Base-by-base conservation (phyloP, 257 asterid species). In the Primulina huaijiensis region DNA sequence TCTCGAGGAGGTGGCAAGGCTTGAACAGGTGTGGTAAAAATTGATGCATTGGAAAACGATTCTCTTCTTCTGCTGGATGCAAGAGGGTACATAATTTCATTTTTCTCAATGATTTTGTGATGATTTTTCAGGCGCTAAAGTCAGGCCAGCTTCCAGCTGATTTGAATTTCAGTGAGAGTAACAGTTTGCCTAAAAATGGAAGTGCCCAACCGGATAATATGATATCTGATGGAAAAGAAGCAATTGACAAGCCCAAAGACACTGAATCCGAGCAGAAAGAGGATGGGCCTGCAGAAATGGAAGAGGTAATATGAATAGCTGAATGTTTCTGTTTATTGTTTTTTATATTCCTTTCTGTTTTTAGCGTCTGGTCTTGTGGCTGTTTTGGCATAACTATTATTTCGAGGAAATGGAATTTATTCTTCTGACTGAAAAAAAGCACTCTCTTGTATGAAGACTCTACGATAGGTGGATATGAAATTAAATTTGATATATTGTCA, bases 1-100 rank as follows among this genome's bases (percentile, higher is more conserved):
- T 71, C 96, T 94, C 56, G 99, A 94, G 82, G 97, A 94, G 84
- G 98, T 94, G 76, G 96, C 99, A 60, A 88, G 96, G 84, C 99
- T 94, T 77, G 99, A 94, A 81, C 96, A 94, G 99, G 99, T 19
- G 66, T 56, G 65, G 43, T 70, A 40, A 38, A 65, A 63, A 2
- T 37, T 62, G 17, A 14, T 52, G 6, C 5, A 9, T 10, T 38
- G 25, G 64, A 65, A 30, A 38, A 46, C 67, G 29, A 7, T 7
- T 61, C 2, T 58, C 33, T 68, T 30, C 43, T 12, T 57, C 75
- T 37, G 40, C 64, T 63, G 43, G 30, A 29, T 27, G 33, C 27
- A 43, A 20, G 12, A 52, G 37, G 34, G 37, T 60, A 40, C n/a
- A 62, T 29, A 14, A 34, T 58, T 33, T 52, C 74, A 31, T 73